Evolutionary conservation across 2,329 filamentous ascomycete genomes (phyloP).

Genomic region (Apiospora saccharicola): DNA sequence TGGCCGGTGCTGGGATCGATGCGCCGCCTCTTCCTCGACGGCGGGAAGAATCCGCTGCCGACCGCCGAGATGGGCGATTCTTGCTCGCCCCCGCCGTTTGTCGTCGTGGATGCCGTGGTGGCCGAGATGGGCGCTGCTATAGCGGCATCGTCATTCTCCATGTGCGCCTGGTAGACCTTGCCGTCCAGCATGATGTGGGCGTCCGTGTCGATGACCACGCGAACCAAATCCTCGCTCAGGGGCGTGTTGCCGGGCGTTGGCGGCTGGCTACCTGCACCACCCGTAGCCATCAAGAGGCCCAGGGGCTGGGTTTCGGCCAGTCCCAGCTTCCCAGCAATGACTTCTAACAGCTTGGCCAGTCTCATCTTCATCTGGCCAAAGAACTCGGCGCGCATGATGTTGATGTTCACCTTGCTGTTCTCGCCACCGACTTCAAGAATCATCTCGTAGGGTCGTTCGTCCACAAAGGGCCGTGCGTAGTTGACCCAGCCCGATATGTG

Average conservation of each 20-base stretch:
- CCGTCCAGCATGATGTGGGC: conserved; percentile 68
- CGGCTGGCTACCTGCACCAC: conserved; percentile 67
- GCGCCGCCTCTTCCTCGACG: conserved; percentile 56
- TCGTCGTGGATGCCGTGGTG: conserved; percentile 39
- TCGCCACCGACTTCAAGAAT: conserved; percentile 82
- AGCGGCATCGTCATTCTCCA: conserved; percentile 36
- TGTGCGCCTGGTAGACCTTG: conserved; percentile 48
- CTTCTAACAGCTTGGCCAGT: conserved; percentile 76
- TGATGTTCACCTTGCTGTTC: conserved; percentile 52
- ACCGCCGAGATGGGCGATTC: conserved; percentile 44
- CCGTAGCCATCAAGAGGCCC: conserved; percentile 71
- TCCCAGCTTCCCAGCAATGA: conserved; percentile 82
- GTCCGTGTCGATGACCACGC: conserved; percentile 67
- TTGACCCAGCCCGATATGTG: conserved; percentile 64
- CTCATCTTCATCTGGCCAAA: conserved; percentile 73
- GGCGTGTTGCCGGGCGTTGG: conserved; percentile 74
- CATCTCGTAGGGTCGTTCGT: conserved; percentile 75
- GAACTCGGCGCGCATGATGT: conserved; percentile 72
- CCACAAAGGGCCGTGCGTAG: conserved; percentile 87
- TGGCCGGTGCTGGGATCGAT: conserved; percentile 43
- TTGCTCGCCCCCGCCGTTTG: conserved; percentile 39
- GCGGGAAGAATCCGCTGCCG: conserved; percentile 39
- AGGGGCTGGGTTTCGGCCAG: conserved; percentile 68
- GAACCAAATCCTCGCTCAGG: conserved; percentile 73
- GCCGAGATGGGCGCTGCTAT: conserved; percentile 20